These are phyloP conservation scores for Backusella sp. DNA, from an alignment of 192 early-diverging fungal species.

Conservation along the genomic window DNA sequence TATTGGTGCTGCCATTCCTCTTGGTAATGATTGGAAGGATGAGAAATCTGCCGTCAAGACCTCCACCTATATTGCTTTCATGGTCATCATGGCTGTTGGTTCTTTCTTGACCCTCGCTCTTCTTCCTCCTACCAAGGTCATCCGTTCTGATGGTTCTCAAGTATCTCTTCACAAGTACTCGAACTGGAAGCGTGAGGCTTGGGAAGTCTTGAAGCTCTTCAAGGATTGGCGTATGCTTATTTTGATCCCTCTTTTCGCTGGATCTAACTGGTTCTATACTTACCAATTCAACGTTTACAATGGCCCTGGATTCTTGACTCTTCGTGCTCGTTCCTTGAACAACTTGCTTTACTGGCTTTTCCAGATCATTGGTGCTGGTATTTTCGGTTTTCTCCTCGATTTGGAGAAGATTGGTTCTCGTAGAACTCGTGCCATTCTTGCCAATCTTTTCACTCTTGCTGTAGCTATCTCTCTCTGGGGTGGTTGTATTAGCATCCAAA, in stretches of 20 bases:
- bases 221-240: slow-evolving; percentile 64
- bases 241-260: slow-evolving; percentile 66
- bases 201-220: slow-evolving; percentile 58
- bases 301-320: slow-evolving; percentile 58
- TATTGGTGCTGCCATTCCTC: slow-evolving; percentile 72
- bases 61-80: slow-evolving; percentile 75
- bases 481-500: slow-evolving; percentile 62
- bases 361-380: slow-evolving; percentile 68
- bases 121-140: slow-evolving; percentile 55
- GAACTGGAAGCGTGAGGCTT: slow-evolving; percentile 54
- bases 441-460: slow-evolving; percentile 45
- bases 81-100: slow-evolving; percentile 66
- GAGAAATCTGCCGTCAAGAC: slow-evolving; percentile 51
- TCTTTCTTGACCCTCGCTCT: slow-evolving; percentile 56
- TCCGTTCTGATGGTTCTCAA: slow-evolving; percentile 65
- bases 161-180: slow-evolving; percentile 71
- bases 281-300: slow-evolving; percentile 70
- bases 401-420: slow-evolving; percentile 48
- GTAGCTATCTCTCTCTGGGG: slow-evolving; percentile 63
- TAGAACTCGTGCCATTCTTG: slow-evolving; percentile 61
- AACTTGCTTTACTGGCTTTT: slow-evolving; percentile 75
- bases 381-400: slow-evolving; percentile 71
- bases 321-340: slow-evolving; percentile 73
- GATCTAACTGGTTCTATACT: slow-evolving; percentile 81
- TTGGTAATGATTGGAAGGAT: slow-evolving; percentile 67